Percentiles rank a stretch among this genome's conserved stretches.
phyloP scores from a whole-genome alignment of 148 eudicot species.

The Spergularia marina region DNA sequence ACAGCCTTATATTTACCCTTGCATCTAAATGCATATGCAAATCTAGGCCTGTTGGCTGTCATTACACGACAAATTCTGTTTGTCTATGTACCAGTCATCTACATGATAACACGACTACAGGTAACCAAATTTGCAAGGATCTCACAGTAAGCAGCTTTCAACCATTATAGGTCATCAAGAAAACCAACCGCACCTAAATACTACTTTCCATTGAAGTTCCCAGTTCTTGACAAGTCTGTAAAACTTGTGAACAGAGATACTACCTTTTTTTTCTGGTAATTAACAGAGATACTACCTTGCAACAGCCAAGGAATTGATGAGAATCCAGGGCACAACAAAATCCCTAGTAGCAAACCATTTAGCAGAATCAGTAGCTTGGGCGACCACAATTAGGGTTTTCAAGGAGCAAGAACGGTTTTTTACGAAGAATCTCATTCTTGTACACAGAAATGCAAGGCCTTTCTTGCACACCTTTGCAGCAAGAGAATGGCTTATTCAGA shows the following conservation, averaged over 20 bases:
- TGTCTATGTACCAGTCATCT: constrained; percentile 66
- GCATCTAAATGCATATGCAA: constrained; percentile 55
- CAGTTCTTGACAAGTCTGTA: no score
- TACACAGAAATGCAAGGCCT: constrained; percentile 78
- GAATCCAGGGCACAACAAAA: constrained; percentile 86
- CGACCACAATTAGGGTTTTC: constrained; percentile 82
- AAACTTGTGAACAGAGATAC: constrained; percentile 49
- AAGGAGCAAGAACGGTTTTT: constrained; percentile 79
- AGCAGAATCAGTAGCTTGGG: constrained; percentile 80
- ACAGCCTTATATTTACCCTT: constrained; percentile 44
- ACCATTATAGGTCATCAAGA: constrained; percentile 15
- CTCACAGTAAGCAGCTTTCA: not conserved
- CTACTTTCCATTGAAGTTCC: not conserved
- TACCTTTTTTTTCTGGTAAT: constrained; percentile 25
- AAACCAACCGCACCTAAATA: no score
- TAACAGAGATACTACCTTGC: constrained; percentile 68
- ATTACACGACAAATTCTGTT: constrained; percentile 83
- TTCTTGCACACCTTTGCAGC: constrained; percentile 80
- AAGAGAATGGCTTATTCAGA: constrained; percentile 84
- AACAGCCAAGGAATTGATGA: constrained; percentile 85
- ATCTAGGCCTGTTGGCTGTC: constrained; percentile 51
- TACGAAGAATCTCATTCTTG: constrained; percentile 59
- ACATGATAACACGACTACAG: constrained; percentile 60
- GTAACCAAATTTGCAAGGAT: constrained; percentile 34
- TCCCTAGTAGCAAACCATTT: constrained; percentile 85